Evolutionary conservation across 257 asterid species (phyloP).

Genomic region (Mentha longifolia): DNA sequence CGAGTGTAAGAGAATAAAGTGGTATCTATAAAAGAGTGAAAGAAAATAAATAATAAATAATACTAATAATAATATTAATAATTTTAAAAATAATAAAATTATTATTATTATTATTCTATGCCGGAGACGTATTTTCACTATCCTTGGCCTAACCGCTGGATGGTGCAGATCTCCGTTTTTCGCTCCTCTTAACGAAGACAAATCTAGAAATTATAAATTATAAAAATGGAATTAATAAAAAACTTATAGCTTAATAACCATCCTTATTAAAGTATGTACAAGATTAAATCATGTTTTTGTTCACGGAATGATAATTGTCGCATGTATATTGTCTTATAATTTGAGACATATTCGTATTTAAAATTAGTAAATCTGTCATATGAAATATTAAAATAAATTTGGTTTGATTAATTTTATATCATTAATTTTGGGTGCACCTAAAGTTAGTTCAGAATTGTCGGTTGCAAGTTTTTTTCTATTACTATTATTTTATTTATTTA

Average conservation of each 20-base stretch:
- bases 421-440: background rate
- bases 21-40: background rate
- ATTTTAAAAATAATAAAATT: background rate
- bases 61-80: too few relatives aligned
- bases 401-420: background rate
- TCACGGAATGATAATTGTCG: background rate
- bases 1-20: slow-evolving; percentile 16
- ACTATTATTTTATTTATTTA: background rate
- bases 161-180: slow-evolving; percentile 40
- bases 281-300: background rate
- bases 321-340: background rate
- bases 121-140: slow-evolving; percentile 30
- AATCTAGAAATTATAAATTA: too few relatives aligned
- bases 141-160: slow-evolving; percentile 35
- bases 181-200: slow-evolving; percentile 30
- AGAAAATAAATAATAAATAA: background rate
- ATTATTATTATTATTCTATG: slow-evolving; percentile 26
- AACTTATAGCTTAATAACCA: background rate
- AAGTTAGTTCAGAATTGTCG: background rate
- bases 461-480: background rate
- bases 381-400: too few relatives aligned
- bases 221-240: background rate
- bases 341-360: background rate
- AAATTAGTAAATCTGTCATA: background rate
- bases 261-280: background rate